Base-by-base conservation (phyloP, 192 early-diverging fungal species). In the Coemansia sp. region DNA sequence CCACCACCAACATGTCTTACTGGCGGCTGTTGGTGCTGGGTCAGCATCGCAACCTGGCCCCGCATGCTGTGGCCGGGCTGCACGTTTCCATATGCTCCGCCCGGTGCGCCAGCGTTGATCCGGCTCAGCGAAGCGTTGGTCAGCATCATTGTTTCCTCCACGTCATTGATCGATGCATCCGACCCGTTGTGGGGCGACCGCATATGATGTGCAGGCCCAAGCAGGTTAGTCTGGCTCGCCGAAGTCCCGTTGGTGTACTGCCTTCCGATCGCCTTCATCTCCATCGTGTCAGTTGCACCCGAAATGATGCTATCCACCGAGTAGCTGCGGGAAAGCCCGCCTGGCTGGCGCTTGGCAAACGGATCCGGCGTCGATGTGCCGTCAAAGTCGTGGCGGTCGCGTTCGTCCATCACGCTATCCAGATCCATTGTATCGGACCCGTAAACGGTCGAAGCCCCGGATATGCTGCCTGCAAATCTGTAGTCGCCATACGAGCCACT, bases 341-440 rank as follows among this genome's bases (percentile, higher is more conserved):
- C 65, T 11, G 48, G 50, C 5, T 58, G 63, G 14, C 63, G 70
- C 22, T 56, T 57, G 0, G 54, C 25, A 46, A 67, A 62, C 25
- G 69, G 70, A 17, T 61, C 48, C 3, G 79, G 74, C 50, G 79
- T 70, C 4, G 66, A 40, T 0, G 79, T 62, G 45, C 79, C 79
- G 49, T 81, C 79, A 75, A 81, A 81, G 66, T 81, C 79, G 33
- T 66, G 74, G 2, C 70, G 74, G 41, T 81, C 79, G 64, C 71
- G 79, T 41, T 68, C 79, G 38, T 81, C 79, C 79, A 81, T 76
- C 14, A 70, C 67, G 45, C 70, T 76, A 34, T 76, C 74, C 6
- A 66, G 43, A 5, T 76, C 79, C 57, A 72, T 52, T 0, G 54
- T 42, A 9, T 81, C 70, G 13, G 69, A 69, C 14, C 79, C 79